phyloP scores from a whole-genome alignment of 2,329 filamentous ascomycete species.

The Trichoderma guizhouense region DNA sequence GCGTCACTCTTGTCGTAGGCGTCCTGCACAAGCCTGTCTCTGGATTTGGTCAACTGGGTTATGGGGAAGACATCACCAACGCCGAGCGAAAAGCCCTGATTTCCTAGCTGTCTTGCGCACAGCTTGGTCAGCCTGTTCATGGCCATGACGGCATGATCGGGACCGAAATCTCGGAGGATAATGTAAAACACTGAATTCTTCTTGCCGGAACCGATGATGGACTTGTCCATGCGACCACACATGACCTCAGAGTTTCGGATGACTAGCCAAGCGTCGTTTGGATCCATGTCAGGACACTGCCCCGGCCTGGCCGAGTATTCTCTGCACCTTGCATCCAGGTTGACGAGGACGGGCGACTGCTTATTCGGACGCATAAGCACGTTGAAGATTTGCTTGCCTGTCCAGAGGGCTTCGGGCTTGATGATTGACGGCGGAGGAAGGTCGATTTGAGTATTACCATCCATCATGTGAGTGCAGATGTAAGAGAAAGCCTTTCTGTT shows the following conservation, averaged over 20 bases:
- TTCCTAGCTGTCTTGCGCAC: constrained; percentile 82
- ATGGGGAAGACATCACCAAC: constrained; percentile 92
- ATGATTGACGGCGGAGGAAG: constrained; percentile 82
- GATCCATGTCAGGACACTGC: constrained; percentile 66
- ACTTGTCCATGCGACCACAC: constrained; percentile 97
- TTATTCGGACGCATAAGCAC: constrained; percentile 87
- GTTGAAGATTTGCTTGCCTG: constrained; percentile 94
- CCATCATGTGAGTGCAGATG: constrained; percentile 91
- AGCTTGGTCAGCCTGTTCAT: constrained; percentile 95
- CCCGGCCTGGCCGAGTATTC: constrained; percentile 65
- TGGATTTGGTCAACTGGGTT: constrained; percentile 64
- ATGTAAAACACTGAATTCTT: constrained; percentile 98
- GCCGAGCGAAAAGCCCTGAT: constrained; percentile 93
- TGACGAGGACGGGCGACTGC: constrained; percentile 76
- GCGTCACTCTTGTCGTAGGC: constrained; percentile 80
- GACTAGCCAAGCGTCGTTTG: constrained; percentile 86
- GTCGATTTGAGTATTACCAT: constrained; percentile 72
- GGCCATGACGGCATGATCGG: constrained; percentile 78
- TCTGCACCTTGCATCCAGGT: constrained; percentile 89
- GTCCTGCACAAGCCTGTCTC: constrained; percentile 69
- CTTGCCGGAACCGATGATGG: constrained; percentile 93
- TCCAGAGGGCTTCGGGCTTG: constrained; percentile 87
- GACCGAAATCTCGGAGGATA: constrained; percentile 90
- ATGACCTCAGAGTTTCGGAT: constrained; percentile 96
- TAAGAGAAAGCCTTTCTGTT: constrained; percentile 85